Base-by-base conservation (phyloP, 768 basidiomycete genomes). In the Suillus americanus region DNA sequence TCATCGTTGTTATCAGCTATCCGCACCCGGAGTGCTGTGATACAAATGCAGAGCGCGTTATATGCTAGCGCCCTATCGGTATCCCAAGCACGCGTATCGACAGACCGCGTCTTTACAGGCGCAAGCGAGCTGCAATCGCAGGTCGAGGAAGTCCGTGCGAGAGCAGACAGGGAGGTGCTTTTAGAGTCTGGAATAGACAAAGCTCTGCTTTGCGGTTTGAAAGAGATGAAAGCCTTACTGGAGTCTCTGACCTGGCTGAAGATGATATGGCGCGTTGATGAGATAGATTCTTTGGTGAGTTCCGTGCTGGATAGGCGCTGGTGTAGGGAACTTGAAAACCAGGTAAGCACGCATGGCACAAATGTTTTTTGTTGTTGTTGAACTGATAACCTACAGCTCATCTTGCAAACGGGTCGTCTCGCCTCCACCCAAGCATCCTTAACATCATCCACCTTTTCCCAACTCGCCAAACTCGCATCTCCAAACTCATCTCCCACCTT, bases 381-480 rank as follows among this genome's bases (percentile, higher is more conserved):
- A 13, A 8, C 23, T 62, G 2, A 61, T 46, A 13, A 3, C 40
- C 57, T 57, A n/a, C 62, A 92, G 90, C 80, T 92, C 43, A 80
- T 88, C 45, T 81, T 87, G 57, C 85, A 90, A 62, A 83, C 88
- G 1, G 91, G 91, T 16, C 79, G 82, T 30, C 79, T 93, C 13
- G 74, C 82, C 13, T 74, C 70, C 10, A 70, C 82, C 14, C 89
- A 89, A 73, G 67, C 76, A 16, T 69, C 77, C 3, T 71, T 86
- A 25, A 78, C 82, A 3, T 67, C 70, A 51, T 77, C 80, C 16
- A 81, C 82, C 14, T 79, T 80, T 38, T 53, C 64, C 3, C 76
- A 87, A 20, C 70, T 84, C 23, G 69, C 75, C 16, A 74, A 73
- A n/a, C 79, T 82, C 57, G 75, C 75, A 5, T 67, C 75, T 1